phyloP scores from a whole-genome alignment of 2,329 filamentous ascomycete species.

The Arthroderma uncinatum region DNA sequence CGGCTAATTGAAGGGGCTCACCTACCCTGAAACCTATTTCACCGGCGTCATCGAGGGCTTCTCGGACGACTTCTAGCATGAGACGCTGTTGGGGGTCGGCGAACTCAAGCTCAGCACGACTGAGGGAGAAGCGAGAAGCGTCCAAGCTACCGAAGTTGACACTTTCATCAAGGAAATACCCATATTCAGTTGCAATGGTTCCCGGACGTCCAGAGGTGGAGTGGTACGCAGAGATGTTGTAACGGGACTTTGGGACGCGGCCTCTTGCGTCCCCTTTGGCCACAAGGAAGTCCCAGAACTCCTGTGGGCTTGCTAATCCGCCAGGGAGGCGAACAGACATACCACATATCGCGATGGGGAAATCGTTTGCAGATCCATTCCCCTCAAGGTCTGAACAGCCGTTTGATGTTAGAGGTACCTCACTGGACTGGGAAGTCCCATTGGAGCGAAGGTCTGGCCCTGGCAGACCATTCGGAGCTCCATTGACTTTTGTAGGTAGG shows the following conservation, averaged over 20 bases:
- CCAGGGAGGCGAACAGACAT: slow-evolving; percentile 9
- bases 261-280: slow-evolving; percentile 9
- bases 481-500: too few species aligned
- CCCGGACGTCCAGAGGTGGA: neutral
- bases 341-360: slow-evolving; percentile 8
- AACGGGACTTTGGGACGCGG: slow-evolving; percentile 12
- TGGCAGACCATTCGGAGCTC: too few species aligned
- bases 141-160: slow-evolving; percentile 22
- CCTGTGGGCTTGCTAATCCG: neutral
- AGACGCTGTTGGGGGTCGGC: slow-evolving; percentile 27
- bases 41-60: slow-evolving; percentile 19
- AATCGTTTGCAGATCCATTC: too few species aligned
- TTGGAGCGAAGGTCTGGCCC: too few species aligned
- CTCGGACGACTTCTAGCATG: slow-evolving; percentile 25
- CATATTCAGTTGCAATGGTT: slow-evolving; percentile 9
- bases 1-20: slow-evolving; percentile 22
- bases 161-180: slow-evolving; percentile 23
- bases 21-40: slow-evolving; percentile 19
- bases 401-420: too few species aligned
- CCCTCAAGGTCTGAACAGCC: too few species aligned
- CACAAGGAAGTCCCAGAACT: slow-evolving; percentile 10
- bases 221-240: slow-evolving; percentile 12
- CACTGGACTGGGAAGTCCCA: too few species aligned
- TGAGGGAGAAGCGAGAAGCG: slow-evolving; percentile 24
- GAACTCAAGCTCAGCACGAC: slow-evolving; percentile 23